phyloP scores from a whole-genome alignment of 1,284 basidiomycete genomes.

The Tylopilus orsonianus region DNA sequence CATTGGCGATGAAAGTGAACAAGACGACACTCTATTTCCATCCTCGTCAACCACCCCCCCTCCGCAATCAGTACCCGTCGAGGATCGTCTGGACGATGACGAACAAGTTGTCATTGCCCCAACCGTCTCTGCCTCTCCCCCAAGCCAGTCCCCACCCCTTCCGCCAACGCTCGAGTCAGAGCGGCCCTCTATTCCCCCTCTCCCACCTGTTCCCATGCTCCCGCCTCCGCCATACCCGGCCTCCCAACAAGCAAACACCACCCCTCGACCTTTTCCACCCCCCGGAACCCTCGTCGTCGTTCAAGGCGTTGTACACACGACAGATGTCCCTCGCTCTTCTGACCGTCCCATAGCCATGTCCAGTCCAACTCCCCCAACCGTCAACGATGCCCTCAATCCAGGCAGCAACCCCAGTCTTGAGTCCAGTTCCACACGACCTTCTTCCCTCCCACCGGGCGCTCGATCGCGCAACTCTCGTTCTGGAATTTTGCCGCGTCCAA shows the following conservation, averaged over 20 bases:
- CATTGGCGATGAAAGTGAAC: slow-evolving; percentile 7
- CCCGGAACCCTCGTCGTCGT: slow-evolving; percentile 77
- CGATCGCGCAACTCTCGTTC: slow-evolving; percentile 42
- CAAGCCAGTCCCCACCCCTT: slow-evolving; percentile 10
- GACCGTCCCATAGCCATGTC: slow-evolving; percentile 15
- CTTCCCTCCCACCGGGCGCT: slow-evolving; percentile 31
- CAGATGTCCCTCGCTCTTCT: slow-evolving; percentile 49
- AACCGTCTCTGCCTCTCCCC: slow-evolving; percentile 4
- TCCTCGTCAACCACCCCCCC: slow-evolving; percentile 24
- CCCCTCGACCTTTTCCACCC: slow-evolving; percentile 56
- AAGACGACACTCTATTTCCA: slow-evolving; percentile 8
- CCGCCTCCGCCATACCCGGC: slow-evolving; percentile 11
- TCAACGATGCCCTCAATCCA: slow-evolving; percentile 7
- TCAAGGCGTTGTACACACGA: slow-evolving; percentile 78
- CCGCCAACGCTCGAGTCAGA: slow-evolving; percentile 14
- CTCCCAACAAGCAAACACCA: slow-evolving; percentile 17
- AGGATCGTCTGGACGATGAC: slow-evolving; percentile 14
- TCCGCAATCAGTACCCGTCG: slow-evolving; percentile 3
- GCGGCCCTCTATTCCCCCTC: slow-evolving; percentile 5
- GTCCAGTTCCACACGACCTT: slow-evolving; percentile 23
- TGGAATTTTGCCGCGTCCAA: slow-evolving; percentile 42
- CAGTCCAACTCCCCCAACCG: slow-evolving; percentile 12
- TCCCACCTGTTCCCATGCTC: slow-evolving; percentile 5
- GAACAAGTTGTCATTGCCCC: slow-evolving; percentile 27
- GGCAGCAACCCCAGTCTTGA: slow-evolving; percentile 9